Evolutionary conservation across 768 basidiomycete species (phyloP).

Genomic region (Pleurotus platypus): DNA sequence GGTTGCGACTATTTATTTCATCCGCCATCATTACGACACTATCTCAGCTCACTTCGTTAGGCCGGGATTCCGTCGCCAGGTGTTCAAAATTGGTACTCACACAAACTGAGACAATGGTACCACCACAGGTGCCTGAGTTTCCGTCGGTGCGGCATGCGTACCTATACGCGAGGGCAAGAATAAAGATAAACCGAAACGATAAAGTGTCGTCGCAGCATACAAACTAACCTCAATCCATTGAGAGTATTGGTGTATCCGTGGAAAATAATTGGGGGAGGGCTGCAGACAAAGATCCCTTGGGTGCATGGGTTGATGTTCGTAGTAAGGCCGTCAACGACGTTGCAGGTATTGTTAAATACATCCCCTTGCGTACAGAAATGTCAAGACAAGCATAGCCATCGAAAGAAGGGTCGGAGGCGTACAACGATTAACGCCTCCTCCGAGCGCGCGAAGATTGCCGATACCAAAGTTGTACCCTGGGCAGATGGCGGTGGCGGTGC

Average conservation of each 20-base stretch:
- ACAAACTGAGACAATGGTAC: constrained; percentile 24
- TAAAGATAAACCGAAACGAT: not conserved
- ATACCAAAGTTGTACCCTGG: constrained; percentile 26
- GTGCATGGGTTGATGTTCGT: constrained; percentile 26
- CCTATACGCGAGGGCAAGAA: constrained; percentile 12
- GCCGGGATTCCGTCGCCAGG: too few species aligned
- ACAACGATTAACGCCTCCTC: constrained; percentile 18
- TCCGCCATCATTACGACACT: not conserved
- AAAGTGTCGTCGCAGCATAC: not conserved
- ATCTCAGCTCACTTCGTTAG: not conserved
- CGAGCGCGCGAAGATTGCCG: constrained; percentile 18
- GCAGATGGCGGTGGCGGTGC: constrained; percentile 19
- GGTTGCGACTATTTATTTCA: not conserved
- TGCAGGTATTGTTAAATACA: constrained; percentile 25
- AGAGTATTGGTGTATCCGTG: constrained; percentile 23
- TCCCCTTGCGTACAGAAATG: constrained; percentile 15
- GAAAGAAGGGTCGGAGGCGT: not conserved
- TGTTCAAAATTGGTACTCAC: constrained; percentile 13
- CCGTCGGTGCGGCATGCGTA: constrained; percentile 24
- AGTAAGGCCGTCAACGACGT: constrained; percentile 22
- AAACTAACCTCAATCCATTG: constrained; percentile 17
- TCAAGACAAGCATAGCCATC: too few species aligned
- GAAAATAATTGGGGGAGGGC: constrained; percentile 24
- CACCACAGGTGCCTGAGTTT: constrained; percentile 21
- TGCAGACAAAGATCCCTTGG: constrained; percentile 25